Evolutionary conservation across 805 yeast species (phyloP).

Genomic region (Saccharomycopsis sp.): DNA sequence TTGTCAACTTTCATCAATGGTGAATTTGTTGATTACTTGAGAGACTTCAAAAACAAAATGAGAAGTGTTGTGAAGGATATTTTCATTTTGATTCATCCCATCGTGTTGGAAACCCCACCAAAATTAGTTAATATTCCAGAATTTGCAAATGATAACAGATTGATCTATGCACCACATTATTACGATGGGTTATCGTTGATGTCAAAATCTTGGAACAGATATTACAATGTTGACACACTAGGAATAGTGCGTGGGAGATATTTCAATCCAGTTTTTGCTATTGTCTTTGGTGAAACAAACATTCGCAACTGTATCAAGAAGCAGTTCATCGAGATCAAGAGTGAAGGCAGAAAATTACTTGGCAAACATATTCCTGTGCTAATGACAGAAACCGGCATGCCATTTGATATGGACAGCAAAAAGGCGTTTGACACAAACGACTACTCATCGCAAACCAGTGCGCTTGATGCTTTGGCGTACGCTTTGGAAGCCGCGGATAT

Average conservation of each 20-base stretch:
- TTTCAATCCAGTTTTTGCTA: conserved; percentile 58
- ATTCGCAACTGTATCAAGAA: conserved; percentile 62
- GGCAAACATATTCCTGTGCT: conserved; percentile 64
- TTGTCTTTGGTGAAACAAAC: conserved; percentile 74
- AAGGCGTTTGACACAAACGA: conserved; percentile 58
- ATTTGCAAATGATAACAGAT: conserved; percentile 50
- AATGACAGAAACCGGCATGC: conserved; percentile 95
- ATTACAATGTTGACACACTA: conserved; percentile 78
- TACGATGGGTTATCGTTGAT: conserved; percentile 92
- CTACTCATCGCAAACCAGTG: conserved; percentile 66
- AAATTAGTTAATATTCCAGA: conserved; percentile 37
- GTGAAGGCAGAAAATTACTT: conserved; percentile 51
- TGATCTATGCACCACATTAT: conserved; percentile 80
- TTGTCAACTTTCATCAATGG: conserved; percentile 52
- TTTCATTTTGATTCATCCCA: conserved; percentile 67
- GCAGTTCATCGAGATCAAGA: conserved; percentile 59
- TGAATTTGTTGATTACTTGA: conserved; percentile 56
- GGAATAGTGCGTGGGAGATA: conserved; percentile 80
- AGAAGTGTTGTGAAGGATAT: conserved; percentile 36
- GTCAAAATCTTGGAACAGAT: conserved; percentile 82
- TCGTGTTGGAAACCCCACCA: conserved; percentile 76
- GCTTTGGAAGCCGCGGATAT: conserved; percentile 71
- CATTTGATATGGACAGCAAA: conserved; percentile 87
- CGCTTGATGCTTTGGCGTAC: conserved; percentile 70
- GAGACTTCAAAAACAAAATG: conserved; percentile 38